Evolutionary conservation across 2,329 filamentous ascomycete genomes (phyloP), one percentile per base, ranked within the genome.

Genomic region (Balansia obtecta): DNA sequence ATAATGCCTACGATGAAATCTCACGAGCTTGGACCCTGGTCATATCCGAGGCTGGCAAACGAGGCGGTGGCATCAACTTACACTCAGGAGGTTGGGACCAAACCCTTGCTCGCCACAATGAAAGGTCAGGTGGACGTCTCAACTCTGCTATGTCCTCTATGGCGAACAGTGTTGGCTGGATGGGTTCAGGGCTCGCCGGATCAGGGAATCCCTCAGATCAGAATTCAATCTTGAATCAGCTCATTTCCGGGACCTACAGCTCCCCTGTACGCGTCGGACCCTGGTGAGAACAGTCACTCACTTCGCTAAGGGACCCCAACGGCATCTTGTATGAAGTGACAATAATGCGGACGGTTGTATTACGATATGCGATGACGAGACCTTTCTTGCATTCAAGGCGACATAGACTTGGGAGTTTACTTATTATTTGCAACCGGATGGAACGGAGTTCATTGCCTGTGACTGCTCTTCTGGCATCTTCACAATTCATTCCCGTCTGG

Each of bases 1-100:
- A 95, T 57, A 88, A 88, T 55, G 90, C 91, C 7, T 98, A 98
- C 63, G 91, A 98, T 61, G 93, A 97, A 63, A 90, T 98, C 55
- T 85, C 88, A 27, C 88, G 85, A 61, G 93, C 93, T 1, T 98
- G 93, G 93, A 83, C 88, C 15, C 68, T 94, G 57, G 91, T 95
- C 46, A 86, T 98, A 58, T 84, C 83, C 54, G 93, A 98, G 67
- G 88, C 89, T 2, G 83, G 86, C 20, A 97, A 97, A 72, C 80
- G 86, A 57, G 91, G 88, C 11, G 90, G 88, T 30, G 93, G 93
- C 34, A 93, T 97, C 60, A 82, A 88, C 56, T 64, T 98, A 56
- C 87, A 95, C 61, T 87, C 88, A 45, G 89, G 86, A 49, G 87
- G 87, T 52, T 98, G 93, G 93, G 91, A 97, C 60, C 83, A 93